Base-by-base conservation (phyloP, 768 basidiomycete genomes). In the Leccinum longicurvipes region DNA sequence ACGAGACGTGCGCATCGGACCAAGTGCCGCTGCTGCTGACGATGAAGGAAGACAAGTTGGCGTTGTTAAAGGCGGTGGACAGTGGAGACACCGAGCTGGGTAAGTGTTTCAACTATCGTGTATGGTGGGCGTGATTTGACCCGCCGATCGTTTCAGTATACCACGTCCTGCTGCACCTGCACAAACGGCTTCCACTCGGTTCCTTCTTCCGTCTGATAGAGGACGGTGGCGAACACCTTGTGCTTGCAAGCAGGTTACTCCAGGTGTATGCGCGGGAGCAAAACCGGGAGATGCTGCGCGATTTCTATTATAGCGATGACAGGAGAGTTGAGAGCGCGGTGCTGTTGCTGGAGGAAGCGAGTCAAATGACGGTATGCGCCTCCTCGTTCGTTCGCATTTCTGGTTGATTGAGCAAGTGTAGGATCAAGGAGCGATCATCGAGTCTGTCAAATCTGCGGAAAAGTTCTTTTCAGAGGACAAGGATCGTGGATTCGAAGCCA, bases 271-370 rank as follows among this genome's bases (percentile, higher is more conserved):
- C 91, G 1, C 76, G 89, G 36, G 91, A 94, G 68, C 93, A 93
- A 64, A 90, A 96, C 67, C 78, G 89, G 50, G 91, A 92, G 60
- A 89, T 98, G 84, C 75, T 98, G 7, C 79, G 93, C 15, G 94
- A 99, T 68, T 98, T 95, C 73, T 98, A 94, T 71, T 99, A 96
- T 66, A 96, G 96, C 32, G 97, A 99, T 64, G 97, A 98, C 72
- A 79, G 97, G 52, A 81, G 95, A 46, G 87, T 92, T 14, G 97
- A 98, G 68, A 96, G 89, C 71, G 97, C 94, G 0, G 81, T 89
- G n/a, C 74, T 98, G 3, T 88, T 84, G 34, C 73, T 99, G 21
- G 91, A 91, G 44, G 97, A 98, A 70, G 88, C 92, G 7, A 76
- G 79, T 3, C 73, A 73, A 21, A 85, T 87, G 71, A 70, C 72